Conservation (phyloP, 1,284 basidiomycete genomes). For the Leccinum solheimii region DNA sequence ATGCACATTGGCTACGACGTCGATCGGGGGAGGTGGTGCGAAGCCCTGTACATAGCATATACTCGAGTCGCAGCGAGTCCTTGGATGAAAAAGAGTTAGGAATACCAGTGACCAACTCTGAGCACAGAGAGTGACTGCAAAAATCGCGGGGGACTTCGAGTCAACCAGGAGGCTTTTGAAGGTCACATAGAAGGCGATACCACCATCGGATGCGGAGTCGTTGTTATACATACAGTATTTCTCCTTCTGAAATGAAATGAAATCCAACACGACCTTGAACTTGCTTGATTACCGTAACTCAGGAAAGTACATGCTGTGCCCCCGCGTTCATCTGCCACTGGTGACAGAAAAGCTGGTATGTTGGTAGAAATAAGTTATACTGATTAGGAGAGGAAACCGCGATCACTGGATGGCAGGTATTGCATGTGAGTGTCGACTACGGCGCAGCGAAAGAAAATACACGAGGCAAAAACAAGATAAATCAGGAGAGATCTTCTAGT, state of each 20-base stretch:
- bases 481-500: constrained; percentile 34
- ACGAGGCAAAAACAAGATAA: constrained; percentile 2
- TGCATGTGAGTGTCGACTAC: constrained; percentile 6
- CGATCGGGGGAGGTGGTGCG: background rate
- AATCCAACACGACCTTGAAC: background rate
- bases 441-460: constrained; percentile 5
- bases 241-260: background rate
- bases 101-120: background rate
- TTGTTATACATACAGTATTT: background rate
- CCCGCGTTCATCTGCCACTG: background rate
- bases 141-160: background rate
- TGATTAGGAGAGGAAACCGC: background rate
- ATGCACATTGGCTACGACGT: background rate
- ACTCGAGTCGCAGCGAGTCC: background rate
- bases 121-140: background rate
- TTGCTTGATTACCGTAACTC: background rate
- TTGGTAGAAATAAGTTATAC: background rate
- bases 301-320: background rate
- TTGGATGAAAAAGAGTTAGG: background rate
- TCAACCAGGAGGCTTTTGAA: background rate
- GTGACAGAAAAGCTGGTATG: background rate
- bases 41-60: background rate
- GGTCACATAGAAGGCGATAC: background rate
- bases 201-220: background rate
- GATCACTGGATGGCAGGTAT: background rate